Percentiles rank a stretch among this genome's conserved stretches.
Conservation (phyloP, 352 stramenopile genomes). For the Globisporangium cylindrosporum region DNA sequence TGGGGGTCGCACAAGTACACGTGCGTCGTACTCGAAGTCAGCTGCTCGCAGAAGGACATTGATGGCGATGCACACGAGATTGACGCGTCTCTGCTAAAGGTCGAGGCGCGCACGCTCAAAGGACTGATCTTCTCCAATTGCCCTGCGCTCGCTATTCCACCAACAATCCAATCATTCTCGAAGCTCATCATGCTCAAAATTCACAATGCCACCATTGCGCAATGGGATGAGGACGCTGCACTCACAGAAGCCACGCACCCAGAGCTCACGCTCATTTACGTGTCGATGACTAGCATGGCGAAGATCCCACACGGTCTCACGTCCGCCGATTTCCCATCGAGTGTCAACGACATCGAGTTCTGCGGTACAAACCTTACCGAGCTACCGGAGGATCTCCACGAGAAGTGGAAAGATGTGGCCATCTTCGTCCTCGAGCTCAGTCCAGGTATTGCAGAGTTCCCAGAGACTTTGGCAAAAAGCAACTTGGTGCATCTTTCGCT, state of each 20-base stretch:
- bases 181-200: constrained; percentile 13
- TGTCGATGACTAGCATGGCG: constrained; percentile 9
- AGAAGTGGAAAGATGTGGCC: constrained; percentile 5
- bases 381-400: constrained; percentile 3
- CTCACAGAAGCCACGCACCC: constrained; percentile 10
- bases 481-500: constrained; percentile 10
- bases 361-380: constrained; percentile 14
- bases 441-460: constrained; percentile 5
- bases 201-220: constrained; percentile 6
- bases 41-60: neutral
- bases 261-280: constrained; percentile 11
- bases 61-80: neutral
- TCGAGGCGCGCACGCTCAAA: constrained; percentile 1
- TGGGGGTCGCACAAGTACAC: constrained; percentile 4
- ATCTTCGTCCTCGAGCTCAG: constrained; percentile 10
- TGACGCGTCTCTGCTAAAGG: neutral
- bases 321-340: neutral
- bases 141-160: neutral
- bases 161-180: constrained; percentile 4
- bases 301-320: constrained; percentile 12
- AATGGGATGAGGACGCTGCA: constrained; percentile 12
- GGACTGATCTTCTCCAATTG: constrained; percentile 15
- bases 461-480: constrained; percentile 2
- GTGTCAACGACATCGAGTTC: constrained; percentile 9
- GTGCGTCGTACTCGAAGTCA: constrained; percentile 15